phyloP scores from a whole-genome alignment of 148 eudicot species.

The Pharnaceum exiguum region DNA sequence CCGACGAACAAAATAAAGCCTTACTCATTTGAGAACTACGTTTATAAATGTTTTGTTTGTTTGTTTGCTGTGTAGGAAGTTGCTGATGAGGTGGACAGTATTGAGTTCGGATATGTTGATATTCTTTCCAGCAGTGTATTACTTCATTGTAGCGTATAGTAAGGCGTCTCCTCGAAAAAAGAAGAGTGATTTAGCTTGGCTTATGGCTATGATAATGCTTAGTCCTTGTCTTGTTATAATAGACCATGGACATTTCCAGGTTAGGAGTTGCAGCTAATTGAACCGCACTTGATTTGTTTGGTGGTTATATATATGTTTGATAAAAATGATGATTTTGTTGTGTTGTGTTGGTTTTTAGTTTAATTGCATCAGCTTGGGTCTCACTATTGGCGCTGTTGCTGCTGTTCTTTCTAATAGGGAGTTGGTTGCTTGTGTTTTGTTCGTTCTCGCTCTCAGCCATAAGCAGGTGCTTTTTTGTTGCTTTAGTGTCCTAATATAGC shows the following conservation, averaged over 20 bases:
- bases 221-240: constrained; percentile 78
- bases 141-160: constrained; percentile 43
- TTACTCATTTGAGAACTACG: neutral
- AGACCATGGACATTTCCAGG: constrained; percentile 99
- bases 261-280: constrained; percentile 6
- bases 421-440: constrained; percentile 65
- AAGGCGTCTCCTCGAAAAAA: constrained; percentile 24
- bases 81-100: constrained; percentile 96
- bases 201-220: constrained; percentile 55
- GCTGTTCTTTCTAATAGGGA: constrained; percentile 68
- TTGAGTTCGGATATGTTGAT: constrained; percentile 66
- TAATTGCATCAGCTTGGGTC: constrained; percentile 94
- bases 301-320: neutral
- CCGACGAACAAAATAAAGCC: neutral
- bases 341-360: constrained; percentile 39
- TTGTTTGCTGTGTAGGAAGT: constrained; percentile 60
- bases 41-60: constrained; percentile 9
- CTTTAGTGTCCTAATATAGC: neutral
- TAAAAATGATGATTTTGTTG: neutral
- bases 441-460: constrained; percentile 77
- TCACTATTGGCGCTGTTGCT: constrained; percentile 76
- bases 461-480: constrained; percentile 58
- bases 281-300: too few species aligned
- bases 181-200: constrained; percentile 62
- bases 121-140: constrained; percentile 78